Percentiles rank a stretch among this genome's conserved stretches.
Evolutionary conservation across 768 basidiomycete genomes (phyloP).

Genomic region (Mycena rosella): DNA sequence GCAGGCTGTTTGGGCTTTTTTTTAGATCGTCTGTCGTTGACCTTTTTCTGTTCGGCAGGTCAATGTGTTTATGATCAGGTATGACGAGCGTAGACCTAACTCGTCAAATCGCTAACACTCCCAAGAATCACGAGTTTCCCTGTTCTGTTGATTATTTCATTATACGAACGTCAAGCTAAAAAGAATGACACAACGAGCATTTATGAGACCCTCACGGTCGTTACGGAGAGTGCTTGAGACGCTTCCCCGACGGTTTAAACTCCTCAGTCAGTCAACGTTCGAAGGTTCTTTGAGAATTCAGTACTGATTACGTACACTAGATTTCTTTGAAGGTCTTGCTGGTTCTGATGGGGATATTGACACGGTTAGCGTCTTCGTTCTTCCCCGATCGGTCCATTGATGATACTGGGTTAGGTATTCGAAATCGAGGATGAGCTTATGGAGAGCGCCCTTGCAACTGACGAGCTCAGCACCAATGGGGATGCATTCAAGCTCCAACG

Average conservation of each 20-base stretch:
- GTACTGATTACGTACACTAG: slow-evolving; percentile 51
- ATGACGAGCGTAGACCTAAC: slow-evolving; percentile 16
- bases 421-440: slow-evolving; percentile 79
- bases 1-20: slow-evolving; percentile 54
- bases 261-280: slow-evolving; percentile 70
- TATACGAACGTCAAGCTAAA: slow-evolving; percentile 90
- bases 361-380: slow-evolving; percentile 59
- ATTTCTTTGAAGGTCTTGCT: slow-evolving; percentile 83
- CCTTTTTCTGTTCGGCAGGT: slow-evolving; percentile 57
- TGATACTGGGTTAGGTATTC: slow-evolving; percentile 68
- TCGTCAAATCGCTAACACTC: neutral
- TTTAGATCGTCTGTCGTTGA: neutral
- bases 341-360: slow-evolving; percentile 82
- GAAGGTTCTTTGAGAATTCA: neutral
- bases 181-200: slow-evolving; percentile 72
- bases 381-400: neutral
- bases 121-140: slow-evolving; percentile 86
- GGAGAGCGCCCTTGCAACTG: slow-evolving; percentile 64
- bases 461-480: slow-evolving; percentile 24
- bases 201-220: slow-evolving; percentile 77
- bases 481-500: slow-evolving; percentile 40
- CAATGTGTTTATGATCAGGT: slow-evolving; percentile 92
- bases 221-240: slow-evolving; percentile 82
- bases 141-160: slow-evolving; percentile 80
- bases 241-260: slow-evolving; percentile 80